Percentiles rank a stretch among this genome's conserved stretches.
These are phyloP conservation scores for Alternaria burnsii DNA, from an alignment of 2,329 filamentous ascomycete genomes.

Conservation along the genomic window DNA sequence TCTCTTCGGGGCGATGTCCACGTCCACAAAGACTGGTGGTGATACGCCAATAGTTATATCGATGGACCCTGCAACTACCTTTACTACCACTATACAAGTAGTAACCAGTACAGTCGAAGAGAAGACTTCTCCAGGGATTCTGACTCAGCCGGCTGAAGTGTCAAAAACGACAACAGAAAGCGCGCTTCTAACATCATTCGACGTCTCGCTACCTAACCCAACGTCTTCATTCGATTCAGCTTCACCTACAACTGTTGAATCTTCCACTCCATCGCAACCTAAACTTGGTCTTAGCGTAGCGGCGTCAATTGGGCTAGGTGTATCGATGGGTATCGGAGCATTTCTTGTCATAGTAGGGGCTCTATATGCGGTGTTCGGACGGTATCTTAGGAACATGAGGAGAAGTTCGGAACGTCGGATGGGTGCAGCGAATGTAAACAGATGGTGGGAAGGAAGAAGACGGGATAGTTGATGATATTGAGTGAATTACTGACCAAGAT, in stretches of 20 bases:
- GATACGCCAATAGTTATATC: conserved; percentile 8
- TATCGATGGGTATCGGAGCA: not conserved
- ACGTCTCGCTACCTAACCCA: not conserved
- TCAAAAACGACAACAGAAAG: not conserved
- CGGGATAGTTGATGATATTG: not conserved
- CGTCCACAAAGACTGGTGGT: conserved; percentile 1
- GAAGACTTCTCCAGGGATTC: not conserved
- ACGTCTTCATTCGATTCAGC: not conserved
- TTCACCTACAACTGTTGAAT: not conserved
- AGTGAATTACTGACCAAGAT: not conserved
- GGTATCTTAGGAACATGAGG: not conserved
- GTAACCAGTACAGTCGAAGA: not conserved
- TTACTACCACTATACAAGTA: not conserved
- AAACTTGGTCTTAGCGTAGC: not conserved
- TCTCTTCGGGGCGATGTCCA: not conserved
- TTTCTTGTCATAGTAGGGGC: conserved; percentile 1
- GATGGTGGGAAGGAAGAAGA: not conserved
- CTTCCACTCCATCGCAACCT: not conserved
- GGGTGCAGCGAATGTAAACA: not conserved
- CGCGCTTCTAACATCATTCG: not conserved
- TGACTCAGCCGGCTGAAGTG: not conserved
- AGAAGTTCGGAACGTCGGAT: not conserved
- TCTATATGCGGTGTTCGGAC: not conserved
- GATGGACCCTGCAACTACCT: conserved; percentile 2
- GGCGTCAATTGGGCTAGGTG: not conserved